Conservation (phyloP, 306 rosid genomes). For the Notholithocarpus densiflorus region DNA sequence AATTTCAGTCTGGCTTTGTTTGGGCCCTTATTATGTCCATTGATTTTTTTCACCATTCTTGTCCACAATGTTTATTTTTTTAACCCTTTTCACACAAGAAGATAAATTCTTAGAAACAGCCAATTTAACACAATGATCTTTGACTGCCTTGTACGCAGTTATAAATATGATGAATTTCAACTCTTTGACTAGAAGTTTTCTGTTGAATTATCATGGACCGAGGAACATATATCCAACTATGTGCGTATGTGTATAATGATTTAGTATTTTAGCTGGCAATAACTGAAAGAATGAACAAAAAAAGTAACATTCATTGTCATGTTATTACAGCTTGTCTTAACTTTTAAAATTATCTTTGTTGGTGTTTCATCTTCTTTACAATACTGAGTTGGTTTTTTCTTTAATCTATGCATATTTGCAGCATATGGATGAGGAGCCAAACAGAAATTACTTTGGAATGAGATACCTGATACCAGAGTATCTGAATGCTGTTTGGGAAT, state of each 20-base stretch:
- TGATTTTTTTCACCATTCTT: constrained; percentile 9
- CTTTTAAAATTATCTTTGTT: not conserved
- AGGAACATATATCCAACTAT: not conserved
- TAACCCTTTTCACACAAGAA: not conserved
- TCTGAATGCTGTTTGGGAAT: constrained; percentile 74
- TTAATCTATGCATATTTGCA: constrained; percentile 26
- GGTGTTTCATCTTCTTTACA: constrained; percentile 9
- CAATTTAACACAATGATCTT: no score
- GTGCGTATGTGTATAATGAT: not conserved
- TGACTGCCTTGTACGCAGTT: no score
- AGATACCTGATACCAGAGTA: constrained; percentile 35
- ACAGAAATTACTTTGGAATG: constrained; percentile 57
- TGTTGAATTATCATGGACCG: not conserved
- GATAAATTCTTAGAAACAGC: not conserved
- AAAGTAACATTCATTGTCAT: not conserved
- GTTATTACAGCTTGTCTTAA: not conserved
- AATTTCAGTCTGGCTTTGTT: not conserved
- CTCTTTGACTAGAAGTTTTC: not conserved
- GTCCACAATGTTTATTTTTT: not conserved
- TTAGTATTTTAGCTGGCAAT: not conserved
- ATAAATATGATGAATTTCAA: not conserved
- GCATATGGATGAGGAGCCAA: constrained; percentile 66
- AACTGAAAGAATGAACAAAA: not conserved
- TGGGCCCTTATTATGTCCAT: not conserved
- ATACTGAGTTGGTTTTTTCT: constrained; percentile 6